phyloP scores from a whole-genome alignment of 2,329 filamentous ascomycete species.

The Magnaporthiopsis poae region DNA sequence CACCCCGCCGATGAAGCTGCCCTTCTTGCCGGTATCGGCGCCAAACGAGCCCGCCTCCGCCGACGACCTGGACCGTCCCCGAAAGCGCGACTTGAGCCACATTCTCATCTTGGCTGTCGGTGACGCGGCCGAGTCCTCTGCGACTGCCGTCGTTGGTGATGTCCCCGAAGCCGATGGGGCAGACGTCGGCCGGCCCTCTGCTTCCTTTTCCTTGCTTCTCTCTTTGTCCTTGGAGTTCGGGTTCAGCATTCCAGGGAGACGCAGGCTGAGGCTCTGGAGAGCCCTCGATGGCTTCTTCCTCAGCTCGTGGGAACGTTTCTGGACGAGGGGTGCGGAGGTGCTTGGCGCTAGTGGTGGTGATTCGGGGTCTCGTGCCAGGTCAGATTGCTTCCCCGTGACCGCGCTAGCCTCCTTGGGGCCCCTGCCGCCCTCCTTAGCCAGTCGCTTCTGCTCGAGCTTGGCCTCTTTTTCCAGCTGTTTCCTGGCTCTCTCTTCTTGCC shows the following conservation, averaged over 20 bases:
- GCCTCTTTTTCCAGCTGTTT: constrained; percentile 34
- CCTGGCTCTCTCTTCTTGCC: constrained; percentile 46
- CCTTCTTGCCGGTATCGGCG: not conserved
- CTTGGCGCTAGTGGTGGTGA: not conserved
- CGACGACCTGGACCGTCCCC: constrained; percentile 21
- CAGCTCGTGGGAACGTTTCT: not conserved
- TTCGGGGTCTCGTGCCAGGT: constrained; percentile 22
- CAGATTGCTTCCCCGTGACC: constrained; percentile 20
- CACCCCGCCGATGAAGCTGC: constrained; percentile 32
- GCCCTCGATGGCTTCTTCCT: not conserved
- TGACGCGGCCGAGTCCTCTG: constrained; percentile 10
- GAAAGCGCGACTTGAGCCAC: constrained; percentile 36
- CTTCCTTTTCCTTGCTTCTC: constrained; percentile 1
- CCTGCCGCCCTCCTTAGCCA: constrained; percentile 29
- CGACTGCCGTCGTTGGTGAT: not conserved
- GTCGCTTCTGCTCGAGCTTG: constrained; percentile 36
- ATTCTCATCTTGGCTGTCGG: constrained; percentile 25
- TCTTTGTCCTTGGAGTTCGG: constrained; percentile 1
- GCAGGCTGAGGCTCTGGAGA: not conserved
- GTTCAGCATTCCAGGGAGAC: constrained; percentile 1
- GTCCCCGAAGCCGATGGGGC: not conserved
- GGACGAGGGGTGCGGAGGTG: not conserved
- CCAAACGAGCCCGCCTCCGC: constrained; percentile 8
- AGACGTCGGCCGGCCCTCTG: constrained; percentile 1
- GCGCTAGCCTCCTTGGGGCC: not conserved